Conservation (phyloP, 2,329 filamentous ascomycete genomes). For the Fusarium falciforme region DNA sequence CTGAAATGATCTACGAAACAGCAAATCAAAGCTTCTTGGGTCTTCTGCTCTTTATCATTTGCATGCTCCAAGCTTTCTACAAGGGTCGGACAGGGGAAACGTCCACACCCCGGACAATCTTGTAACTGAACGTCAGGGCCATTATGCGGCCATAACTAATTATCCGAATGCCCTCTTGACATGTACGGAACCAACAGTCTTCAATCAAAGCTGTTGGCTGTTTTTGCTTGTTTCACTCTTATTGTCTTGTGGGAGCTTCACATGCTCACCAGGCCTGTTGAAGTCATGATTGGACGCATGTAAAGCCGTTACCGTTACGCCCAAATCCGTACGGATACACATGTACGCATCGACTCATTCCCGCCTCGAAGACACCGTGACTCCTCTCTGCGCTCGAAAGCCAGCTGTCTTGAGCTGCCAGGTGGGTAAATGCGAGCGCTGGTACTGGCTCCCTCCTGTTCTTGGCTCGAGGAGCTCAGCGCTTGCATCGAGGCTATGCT, state of each 20-base stretch:
- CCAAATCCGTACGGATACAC: background rate
- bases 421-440: background rate
- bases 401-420: background rate
- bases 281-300: background rate
- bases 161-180: background rate
- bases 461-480: conserved; percentile 37
- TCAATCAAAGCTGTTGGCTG: background rate
- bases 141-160: background rate
- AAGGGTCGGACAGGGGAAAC: background rate
- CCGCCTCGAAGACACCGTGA: background rate
- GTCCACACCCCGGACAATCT: background rate
- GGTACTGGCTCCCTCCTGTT: conserved; percentile 24
- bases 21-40: background rate
- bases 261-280: background rate
- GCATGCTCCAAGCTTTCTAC: background rate
- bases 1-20: background rate
- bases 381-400: background rate
- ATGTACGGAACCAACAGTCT: background rate
- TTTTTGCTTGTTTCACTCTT: background rate
- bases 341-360: background rate
- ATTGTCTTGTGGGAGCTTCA: background rate
- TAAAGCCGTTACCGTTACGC: background rate
- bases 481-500: conserved; percentile 39
- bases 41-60: background rate
- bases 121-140: background rate